Evolutionary conservation across 129 eudicot species (phyloP), one percentile per base, ranked within the genome.

Genomic region (Tagetes patula): DNA sequence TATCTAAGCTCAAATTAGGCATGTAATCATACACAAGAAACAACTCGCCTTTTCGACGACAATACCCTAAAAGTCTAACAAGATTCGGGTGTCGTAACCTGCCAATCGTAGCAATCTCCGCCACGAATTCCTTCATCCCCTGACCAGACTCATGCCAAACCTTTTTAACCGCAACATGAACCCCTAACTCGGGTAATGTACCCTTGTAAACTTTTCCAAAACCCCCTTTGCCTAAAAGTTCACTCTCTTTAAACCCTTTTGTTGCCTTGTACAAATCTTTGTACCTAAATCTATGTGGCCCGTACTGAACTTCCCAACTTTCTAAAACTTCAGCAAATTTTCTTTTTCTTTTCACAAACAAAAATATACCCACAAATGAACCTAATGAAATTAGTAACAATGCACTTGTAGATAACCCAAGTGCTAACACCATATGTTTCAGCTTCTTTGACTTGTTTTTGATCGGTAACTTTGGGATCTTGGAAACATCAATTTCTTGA

Each of bases 41-140:
- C 61, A 83, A 58, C 34, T 83, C 84, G 12, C 78, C 78, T 58
- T 79, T 75, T 53, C 83, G 62, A n/a, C 84, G 61, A 62, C 86
- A 83, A 45, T 79, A 83, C 59, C 86, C 86, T 27, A 83, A 73
- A 47, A 83, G 81, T 36, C 80, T 20, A 0, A 83, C 86, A 65
- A 83, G 48, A 76, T 83, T 83, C 9, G 83, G 83, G 81, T 83
- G 86, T 54, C 86, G 79, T 20, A 83, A n/a, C 55, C 87, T 67
- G 0, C 87, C 84, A 0, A 83, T 83, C 6, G 83, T 83, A 0
- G 80, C 87, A 13, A 83, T 83, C 70, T 79, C 84, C 2, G 86
- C 86, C 74, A 83, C 83, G 9, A 83, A 83, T 59, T 83, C 86
- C 58, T 75, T 84, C 82, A 85, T 85, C 50, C 89, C 89, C 69